These are phyloP conservation scores for Xylariales sp. DNA, from an alignment of 2,329 filamentous ascomycete species.

Conservation along the genomic window DNA sequence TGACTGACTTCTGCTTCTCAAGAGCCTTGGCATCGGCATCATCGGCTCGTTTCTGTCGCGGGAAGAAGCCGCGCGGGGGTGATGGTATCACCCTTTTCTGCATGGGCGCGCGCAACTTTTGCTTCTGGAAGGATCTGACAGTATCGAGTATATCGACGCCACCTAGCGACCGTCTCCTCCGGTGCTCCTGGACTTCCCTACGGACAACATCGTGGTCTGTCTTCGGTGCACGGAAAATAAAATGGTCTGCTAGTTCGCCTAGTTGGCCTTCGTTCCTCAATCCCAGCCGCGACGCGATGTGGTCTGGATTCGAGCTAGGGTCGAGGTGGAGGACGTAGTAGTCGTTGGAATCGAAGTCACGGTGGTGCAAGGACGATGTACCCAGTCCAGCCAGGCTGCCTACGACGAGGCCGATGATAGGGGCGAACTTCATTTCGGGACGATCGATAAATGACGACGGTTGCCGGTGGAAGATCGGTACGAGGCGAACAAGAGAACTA, in stretches of 20 bases:
- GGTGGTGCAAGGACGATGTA: conserved; percentile 63
- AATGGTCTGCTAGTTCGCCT: conserved; percentile 81
- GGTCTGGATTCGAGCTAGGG: conserved; percentile 70
- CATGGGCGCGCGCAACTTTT: conserved; percentile 62
- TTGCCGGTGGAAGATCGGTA: conserved; percentile 10
- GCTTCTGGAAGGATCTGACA: conserved; percentile 84
- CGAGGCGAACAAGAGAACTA: neutral
- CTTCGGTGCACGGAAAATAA: conserved; percentile 83
- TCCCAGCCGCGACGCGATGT: conserved; percentile 78
- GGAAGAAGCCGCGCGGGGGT: conserved; percentile 47
- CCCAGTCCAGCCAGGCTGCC: conserved; percentile 61
- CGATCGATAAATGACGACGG: conserved; percentile 8
- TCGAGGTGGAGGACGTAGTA: conserved; percentile 94
- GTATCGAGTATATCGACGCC: conserved; percentile 73
- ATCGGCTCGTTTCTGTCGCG: conserved; percentile 43
- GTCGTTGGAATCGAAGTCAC: conserved; percentile 83
- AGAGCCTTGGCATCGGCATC: conserved; percentile 58
- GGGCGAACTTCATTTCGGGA: conserved; percentile 62
- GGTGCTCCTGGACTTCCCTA: conserved; percentile 63
- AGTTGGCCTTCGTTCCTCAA: conserved; percentile 84
- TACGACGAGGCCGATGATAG: conserved; percentile 63
- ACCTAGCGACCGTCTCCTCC: conserved; percentile 69
- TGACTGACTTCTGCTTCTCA: conserved; percentile 69
- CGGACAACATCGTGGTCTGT: conserved; percentile 69
- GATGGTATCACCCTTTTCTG: conserved; percentile 64